These are phyloP conservation scores for Mycena capillaripes DNA, from an alignment of 768 basidiomycete genomes.

Conservation along the genomic window DNA sequence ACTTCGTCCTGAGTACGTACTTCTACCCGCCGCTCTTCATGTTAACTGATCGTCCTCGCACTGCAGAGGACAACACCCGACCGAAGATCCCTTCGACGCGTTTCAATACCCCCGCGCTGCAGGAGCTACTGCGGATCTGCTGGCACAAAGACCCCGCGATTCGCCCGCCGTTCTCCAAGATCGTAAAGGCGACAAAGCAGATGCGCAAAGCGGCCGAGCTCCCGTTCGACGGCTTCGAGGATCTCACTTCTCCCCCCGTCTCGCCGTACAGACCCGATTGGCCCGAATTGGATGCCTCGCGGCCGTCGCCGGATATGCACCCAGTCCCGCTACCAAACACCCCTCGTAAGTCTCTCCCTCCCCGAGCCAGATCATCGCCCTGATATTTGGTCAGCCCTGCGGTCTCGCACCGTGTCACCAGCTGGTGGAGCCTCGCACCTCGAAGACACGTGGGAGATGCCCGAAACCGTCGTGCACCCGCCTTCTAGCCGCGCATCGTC, in stretches of 20 bases:
- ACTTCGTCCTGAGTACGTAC: constrained; percentile 64
- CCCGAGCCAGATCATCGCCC: background rate
- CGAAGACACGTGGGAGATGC: constrained; percentile 54
- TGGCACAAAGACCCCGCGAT: constrained; percentile 67
- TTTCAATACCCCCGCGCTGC: constrained; percentile 49
- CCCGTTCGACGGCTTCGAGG: constrained; percentile 46
- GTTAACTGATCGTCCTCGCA: constrained; percentile 16
- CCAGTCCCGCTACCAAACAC: constrained; percentile 47
- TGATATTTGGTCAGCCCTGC: background rate
- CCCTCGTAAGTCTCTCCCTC: constrained; percentile 38
- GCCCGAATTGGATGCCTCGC: constrained; percentile 24
- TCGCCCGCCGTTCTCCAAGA: constrained; percentile 66
- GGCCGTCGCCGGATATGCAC: constrained; percentile 55
- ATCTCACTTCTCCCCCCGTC: constrained; percentile 37
- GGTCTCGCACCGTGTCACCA: too few species aligned
- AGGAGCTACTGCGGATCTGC: constrained; percentile 63
- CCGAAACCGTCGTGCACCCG: constrained; percentile 56
- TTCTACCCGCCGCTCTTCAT: constrained; percentile 10
- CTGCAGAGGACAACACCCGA: constrained; percentile 63
- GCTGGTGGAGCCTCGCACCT: constrained; percentile 33
- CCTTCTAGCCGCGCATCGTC: constrained; percentile 53
- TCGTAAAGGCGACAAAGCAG: constrained; percentile 61
- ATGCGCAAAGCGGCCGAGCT: constrained; percentile 52
- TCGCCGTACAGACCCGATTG: constrained; percentile 32
- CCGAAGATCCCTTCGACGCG: constrained; percentile 61